Conservation (phyloP, 2,329 filamentous ascomycete genomes). For the Penicillium sp. region DNA sequence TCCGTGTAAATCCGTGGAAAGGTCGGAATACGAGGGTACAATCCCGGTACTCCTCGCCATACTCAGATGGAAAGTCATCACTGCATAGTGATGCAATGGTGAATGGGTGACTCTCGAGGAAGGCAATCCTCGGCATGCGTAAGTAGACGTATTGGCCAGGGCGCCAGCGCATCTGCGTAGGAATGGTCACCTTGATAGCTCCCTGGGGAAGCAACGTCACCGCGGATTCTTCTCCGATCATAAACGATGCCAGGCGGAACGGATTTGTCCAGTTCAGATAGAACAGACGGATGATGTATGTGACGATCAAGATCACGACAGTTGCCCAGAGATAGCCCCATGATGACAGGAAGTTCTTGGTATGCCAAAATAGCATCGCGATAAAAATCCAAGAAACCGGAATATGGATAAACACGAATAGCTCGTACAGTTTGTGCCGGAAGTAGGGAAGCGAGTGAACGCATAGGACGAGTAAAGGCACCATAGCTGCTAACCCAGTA, state of each 20-base stretch:
- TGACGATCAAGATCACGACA: slow-evolving; percentile 74
- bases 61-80: slow-evolving; percentile 89
- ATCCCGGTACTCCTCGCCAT: slow-evolving; percentile 84
- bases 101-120: slow-evolving; percentile 93
- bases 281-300: slow-evolving; percentile 74
- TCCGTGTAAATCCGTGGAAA: slow-evolving; percentile 85
- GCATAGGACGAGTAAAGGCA: slow-evolving; percentile 80
- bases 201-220: slow-evolving; percentile 89
- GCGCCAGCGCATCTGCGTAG: slow-evolving; percentile 89
- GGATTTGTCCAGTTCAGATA: slow-evolving; percentile 90
- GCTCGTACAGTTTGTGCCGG: slow-evolving; percentile 77
- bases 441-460: slow-evolving; percentile 80
- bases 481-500: slow-evolving; percentile 76
- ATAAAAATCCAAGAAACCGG: slow-evolving; percentile 81
- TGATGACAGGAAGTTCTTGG: slow-evolving; percentile 85
- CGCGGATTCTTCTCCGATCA: slow-evolving; percentile 89
- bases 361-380: slow-evolving; percentile 92
- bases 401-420: slow-evolving; percentile 81
- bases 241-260: slow-evolving; percentile 70
- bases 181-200: slow-evolving; percentile 93
- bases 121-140: slow-evolving; percentile 86
- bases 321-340: slow-evolving; percentile 89
- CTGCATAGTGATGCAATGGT: slow-evolving; percentile 92
- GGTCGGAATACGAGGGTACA: slow-evolving; percentile 91
- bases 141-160: slow-evolving; percentile 95